Evolutionary conservation across 2,329 filamentous ascomycete species (phyloP), one percentile per base, ranked within the genome.

Genomic region (Blastomyces silverae): DNA sequence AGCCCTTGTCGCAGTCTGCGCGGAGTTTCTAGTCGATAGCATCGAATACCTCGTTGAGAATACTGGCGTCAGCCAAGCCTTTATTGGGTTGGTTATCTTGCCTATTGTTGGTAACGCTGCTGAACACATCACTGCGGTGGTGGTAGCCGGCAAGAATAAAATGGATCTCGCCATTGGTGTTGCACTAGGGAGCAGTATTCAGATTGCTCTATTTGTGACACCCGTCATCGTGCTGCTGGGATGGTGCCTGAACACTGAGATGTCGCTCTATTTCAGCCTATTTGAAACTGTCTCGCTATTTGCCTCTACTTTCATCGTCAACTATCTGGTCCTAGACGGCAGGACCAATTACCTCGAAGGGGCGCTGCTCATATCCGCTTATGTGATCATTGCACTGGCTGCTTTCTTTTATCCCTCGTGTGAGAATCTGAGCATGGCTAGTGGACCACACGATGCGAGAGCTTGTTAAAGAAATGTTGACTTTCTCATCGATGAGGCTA

Each of bases 251-350:
- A 77, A 82, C 66, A 84, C 83, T 66, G 81, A 87, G n/a, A 89
- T 90, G 87, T 84, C 88, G 37, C 82, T 95, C 44, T 92, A 93
- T 79, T 95, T 95, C 76, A 91, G 91, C 66, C 83, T 91, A 60
- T 96, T 95, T 76, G 91, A 95, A 82, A 95, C 91, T 0, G 89
- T 94, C 28, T 90, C 89, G 64, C 84, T 95, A 71, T 95, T 95
- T 76, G 86, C 93, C 62, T 89, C 87, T 62, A 87, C 91, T 8
- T 87, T 95, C 68, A 91, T 95, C 67, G 90, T 93, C 77, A 94
- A 93, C 77, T 95, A 94, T 74, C 79, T 95, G 66, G 91, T 95
- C 60, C 80, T 93, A 66, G 91, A 95, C 72, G 91, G 91, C 13
- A 84, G 91, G 74, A 91, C 88, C 74, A 95, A 95, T 73, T 95